phyloP scores from a whole-genome alignment of 2,329 filamentous ascomycete genomes.

The Claviceps purpurea region DNA sequence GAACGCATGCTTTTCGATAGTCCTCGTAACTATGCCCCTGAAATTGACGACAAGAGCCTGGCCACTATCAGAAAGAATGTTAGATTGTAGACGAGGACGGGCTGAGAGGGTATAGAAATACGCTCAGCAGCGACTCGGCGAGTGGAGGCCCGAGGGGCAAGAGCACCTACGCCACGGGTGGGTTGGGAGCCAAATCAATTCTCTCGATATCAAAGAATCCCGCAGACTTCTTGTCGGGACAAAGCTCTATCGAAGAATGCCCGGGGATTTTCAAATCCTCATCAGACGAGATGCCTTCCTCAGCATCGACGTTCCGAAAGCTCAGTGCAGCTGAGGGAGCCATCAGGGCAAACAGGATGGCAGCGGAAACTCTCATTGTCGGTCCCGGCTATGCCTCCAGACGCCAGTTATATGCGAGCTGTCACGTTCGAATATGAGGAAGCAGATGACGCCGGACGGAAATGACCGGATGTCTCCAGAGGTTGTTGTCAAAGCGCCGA shows the following conservation, averaged over 20 bases:
- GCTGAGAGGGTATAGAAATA: neutral
- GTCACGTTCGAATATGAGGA: neutral
- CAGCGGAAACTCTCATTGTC: conserved; percentile 26
- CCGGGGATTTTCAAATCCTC: conserved; percentile 58
- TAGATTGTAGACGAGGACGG: conserved; percentile 9
- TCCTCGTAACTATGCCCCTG: conserved; percentile 50
- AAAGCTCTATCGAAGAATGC: conserved; percentile 74
- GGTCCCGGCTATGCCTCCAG: neutral
- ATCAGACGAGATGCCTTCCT: conserved; percentile 26
- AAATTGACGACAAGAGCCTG: conserved; percentile 66
- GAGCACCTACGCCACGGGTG: conserved; percentile 57
- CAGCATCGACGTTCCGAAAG: conserved; percentile 21
- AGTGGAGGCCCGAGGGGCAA: neutral
- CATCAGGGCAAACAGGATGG: conserved; percentile 31
- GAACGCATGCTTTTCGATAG: conserved; percentile 68
- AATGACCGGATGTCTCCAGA: neutral
- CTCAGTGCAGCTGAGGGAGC: conserved; percentile 32
- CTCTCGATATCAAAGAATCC: conserved; percentile 65
- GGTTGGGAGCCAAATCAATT: conserved; percentile 76
- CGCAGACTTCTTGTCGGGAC: conserved; percentile 46
- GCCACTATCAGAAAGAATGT: conserved; percentile 43
- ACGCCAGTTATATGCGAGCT: neutral
- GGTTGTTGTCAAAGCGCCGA: neutral
- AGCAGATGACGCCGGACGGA: neutral
- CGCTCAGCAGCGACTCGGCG: neutral